Evolutionary conservation across 176 grass and related monocot species (phyloP), one percentile per base, ranked within the genome.

Genomic region (Typha latifolia): DNA sequence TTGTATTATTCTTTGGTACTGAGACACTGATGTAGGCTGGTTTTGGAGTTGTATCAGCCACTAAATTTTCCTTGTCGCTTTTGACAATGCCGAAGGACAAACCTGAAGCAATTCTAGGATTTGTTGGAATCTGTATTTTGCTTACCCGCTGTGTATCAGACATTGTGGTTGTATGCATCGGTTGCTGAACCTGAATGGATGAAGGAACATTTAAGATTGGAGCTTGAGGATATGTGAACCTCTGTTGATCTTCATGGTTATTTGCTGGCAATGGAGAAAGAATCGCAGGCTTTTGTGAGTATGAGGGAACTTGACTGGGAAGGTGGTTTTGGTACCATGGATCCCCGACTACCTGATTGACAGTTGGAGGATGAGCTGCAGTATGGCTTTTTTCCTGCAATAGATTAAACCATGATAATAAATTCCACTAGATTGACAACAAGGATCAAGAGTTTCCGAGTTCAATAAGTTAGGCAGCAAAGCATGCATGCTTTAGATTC

Each of bases 21-120:
- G 82, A 80, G 24, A 92, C 76, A 51, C 88, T 91, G 69, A 92
- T 69, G 75, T 92, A 97, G 63, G 88, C 85, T 72, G 85, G 93
- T 82, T 88, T 97, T 63, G 74, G 48, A 61, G 62, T 21, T 71
- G 73, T 82, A 82, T 68, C 78, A 82, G 59, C 62, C 66, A 16
- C 48, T 61, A 66, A 66, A 64, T 15, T 86, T 87, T 87, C 86
- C 74, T 81, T 89, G 48, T 91, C 82, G 20, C 62, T 77, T 74
- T 92, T 97, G 3, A 67, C 68, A 16, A 82, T 76, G 26, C 75
- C 76, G 73, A 86, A 80, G 29, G 82, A 81, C 66, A 96, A 79
- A 79, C 85, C 80, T 67, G 92, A 71, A 74, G 81, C 82, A 79
- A 97, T 97, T 86, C 76, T 85, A 78, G 88, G 91, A 75, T 91